Conservation (phyloP, 2,329 filamentous ascomycete genomes). For the Colletotrichum salicis region DNA sequence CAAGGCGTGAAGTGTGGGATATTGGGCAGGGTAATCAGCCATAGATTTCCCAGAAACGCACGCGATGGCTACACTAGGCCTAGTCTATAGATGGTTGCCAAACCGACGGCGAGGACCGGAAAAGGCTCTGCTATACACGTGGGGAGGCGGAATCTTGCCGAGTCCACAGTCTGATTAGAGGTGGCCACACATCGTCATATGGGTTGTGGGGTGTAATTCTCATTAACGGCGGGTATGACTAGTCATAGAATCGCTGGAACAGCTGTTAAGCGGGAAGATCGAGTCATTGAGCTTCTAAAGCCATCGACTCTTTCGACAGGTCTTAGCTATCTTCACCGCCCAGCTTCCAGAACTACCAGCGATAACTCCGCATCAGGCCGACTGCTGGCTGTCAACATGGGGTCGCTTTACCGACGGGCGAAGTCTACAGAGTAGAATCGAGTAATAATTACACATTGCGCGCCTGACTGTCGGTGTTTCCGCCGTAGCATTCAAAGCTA, state of each 20-base stretch:
- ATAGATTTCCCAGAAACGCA: conserved; percentile 4
- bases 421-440: neutral
- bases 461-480: neutral
- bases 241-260: neutral
- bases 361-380: neutral
- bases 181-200: conserved; percentile 11
- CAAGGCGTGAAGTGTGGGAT: neutral
- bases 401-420: neutral
- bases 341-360: neutral
- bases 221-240: conserved; percentile 8
- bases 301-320: neutral
- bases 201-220: conserved; percentile 12
- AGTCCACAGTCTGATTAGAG: conserved; percentile 1
- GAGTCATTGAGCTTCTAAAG: conserved; percentile 18
- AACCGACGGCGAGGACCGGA: conserved; percentile 12
- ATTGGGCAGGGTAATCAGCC: neutral
- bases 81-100: neutral
- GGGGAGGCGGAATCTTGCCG: conserved; percentile 20
- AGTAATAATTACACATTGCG: neutral
- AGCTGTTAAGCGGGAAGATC: neutral
- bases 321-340: neutral
- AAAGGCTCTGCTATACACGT: neutral
- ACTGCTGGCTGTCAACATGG: neutral
- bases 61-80: neutral
- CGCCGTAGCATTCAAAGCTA: neutral